Conservation (phyloP, 2,329 filamentous ascomycete genomes). For the Fusarium neocosmosporiellum region DNA sequence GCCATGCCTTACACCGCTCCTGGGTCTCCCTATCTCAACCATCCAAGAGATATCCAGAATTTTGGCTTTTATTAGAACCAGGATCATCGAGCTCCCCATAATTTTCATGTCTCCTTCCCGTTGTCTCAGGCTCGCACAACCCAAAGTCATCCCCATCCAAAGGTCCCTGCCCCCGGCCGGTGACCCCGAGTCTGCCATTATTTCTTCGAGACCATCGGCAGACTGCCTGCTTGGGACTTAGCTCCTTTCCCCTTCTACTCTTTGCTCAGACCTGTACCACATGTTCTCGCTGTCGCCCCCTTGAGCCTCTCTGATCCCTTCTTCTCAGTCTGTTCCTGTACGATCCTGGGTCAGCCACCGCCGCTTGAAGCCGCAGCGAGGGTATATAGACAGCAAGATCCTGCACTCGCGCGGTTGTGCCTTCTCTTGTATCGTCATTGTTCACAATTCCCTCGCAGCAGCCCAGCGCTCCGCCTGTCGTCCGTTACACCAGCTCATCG, state of each 20-base stretch:
- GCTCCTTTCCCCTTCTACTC: constrained; percentile 26
- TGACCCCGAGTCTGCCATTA: constrained; percentile 43
- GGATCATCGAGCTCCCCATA: constrained; percentile 49
- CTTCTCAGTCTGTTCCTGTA: constrained; percentile 41
- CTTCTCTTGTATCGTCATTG: constrained; percentile 38
- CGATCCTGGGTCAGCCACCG: constrained; percentile 45
- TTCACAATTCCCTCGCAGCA: constrained; percentile 33
- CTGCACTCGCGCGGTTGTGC: constrained; percentile 47
- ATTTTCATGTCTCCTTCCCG: constrained; percentile 51
- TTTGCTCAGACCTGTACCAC: constrained; percentile 40
- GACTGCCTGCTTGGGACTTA: constrained; percentile 36
- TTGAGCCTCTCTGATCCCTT: constrained; percentile 34
- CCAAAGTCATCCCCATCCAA: constrained; percentile 43
- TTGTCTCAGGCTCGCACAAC: constrained; percentile 59
- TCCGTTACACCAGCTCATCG: constrained; percentile 39
- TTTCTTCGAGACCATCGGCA: constrained; percentile 40
- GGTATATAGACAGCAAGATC: constrained; percentile 55
- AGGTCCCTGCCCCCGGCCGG: constrained; percentile 41
- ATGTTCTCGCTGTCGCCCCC: constrained; percentile 38
- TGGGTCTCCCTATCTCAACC: constrained; percentile 20
- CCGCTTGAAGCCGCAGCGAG: constrained; percentile 42
- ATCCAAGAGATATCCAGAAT: constrained; percentile 27
- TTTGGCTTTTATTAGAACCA: constrained; percentile 39
- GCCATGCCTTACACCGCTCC: constrained; percentile 29
- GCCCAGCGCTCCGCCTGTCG: constrained; percentile 31